These are phyloP conservation scores for Talaromyces sp. DNA, from an alignment of 2,329 filamentous ascomycete genomes.

Conservation along the genomic window DNA sequence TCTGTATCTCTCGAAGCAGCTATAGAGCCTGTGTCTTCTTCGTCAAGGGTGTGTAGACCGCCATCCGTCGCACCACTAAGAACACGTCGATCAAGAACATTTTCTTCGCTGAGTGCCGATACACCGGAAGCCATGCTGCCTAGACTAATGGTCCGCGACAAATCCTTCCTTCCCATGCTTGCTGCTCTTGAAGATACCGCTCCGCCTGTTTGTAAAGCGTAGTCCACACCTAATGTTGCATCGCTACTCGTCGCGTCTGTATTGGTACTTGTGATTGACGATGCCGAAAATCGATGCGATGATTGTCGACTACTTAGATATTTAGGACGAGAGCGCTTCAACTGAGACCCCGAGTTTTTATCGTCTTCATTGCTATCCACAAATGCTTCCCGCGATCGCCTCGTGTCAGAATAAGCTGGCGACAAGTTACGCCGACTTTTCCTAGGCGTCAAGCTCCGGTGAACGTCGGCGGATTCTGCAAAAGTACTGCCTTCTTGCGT, in stretches of 20 bases:
- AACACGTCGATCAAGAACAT: constrained; percentile 42
- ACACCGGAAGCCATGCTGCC: constrained; percentile 82
- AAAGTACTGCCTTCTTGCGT: constrained; percentile 8
- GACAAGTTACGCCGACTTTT: constrained; percentile 31
- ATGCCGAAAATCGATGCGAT: constrained; percentile 57
- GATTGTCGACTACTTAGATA: constrained; percentile 55
- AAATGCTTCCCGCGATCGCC: constrained; percentile 28
- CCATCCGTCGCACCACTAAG: constrained; percentile 42
- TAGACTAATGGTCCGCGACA: constrained; percentile 77
- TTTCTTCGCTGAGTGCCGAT: constrained; percentile 53
- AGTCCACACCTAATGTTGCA: constrained; percentile 71
- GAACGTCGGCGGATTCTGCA: constrained; percentile 7
- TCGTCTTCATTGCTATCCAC: constrained; percentile 23
- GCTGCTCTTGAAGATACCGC: constrained; percentile 47
- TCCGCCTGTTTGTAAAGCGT: constrained; percentile 76
- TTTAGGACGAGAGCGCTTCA: constrained; percentile 49
- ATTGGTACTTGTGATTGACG: constrained; percentile 53
- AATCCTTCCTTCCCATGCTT: constrained; percentile 25
- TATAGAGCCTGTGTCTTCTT: constrained; percentile 50
- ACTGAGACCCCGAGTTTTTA: constrained; percentile 21
- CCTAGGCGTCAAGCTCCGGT: constrained; percentile 24
- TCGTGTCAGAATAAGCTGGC: constrained; percentile 23
- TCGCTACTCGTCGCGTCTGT: constrained; percentile 66
- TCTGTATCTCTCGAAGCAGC: constrained; percentile 41
- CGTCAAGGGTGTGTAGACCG: constrained; percentile 56